phyloP scores from a whole-genome alignment of 192 early-diverging fungal genomes.

The Pilobolus umbonatus region DNA sequence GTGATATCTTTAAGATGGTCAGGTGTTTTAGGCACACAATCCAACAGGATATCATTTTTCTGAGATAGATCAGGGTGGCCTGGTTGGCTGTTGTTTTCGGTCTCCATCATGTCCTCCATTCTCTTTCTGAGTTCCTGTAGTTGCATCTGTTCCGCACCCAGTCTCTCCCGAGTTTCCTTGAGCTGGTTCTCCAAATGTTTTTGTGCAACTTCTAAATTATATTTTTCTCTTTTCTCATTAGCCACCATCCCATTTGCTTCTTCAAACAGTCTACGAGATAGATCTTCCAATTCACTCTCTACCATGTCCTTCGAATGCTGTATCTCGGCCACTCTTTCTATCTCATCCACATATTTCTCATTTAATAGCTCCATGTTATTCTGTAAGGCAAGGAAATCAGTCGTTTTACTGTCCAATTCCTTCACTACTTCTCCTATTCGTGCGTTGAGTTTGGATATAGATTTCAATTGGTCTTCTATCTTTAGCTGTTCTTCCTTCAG shows the following conservation, averaged over 20 bases:
- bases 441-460: constrained; percentile 7
- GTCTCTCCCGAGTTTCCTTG: constrained; percentile 55
- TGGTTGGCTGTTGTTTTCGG: not conserved
- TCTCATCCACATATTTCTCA: constrained; percentile 80
- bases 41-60: not conserved
- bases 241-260: constrained; percentile 95
- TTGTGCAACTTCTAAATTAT: constrained; percentile 49
- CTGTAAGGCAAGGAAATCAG: constrained; percentile 61
- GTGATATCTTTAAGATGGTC: constrained; percentile 17
- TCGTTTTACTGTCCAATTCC: constrained; percentile 61
- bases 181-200: constrained; percentile 64
- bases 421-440: constrained; percentile 45
- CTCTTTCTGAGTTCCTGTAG: constrained; percentile 77
- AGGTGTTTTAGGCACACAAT: not conserved
- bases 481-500: constrained; percentile 15
- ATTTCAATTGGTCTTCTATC: constrained; percentile 10
- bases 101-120: constrained; percentile 66
- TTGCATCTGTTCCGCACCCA: constrained; percentile 78
- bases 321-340: constrained; percentile 82
- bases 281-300: constrained; percentile 91
- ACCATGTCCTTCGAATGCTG: constrained; percentile 89
- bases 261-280: constrained; percentile 87
- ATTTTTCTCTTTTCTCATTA: constrained; percentile 60
- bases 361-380: constrained; percentile 66
- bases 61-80: not conserved